Conservation (phyloP, 83 land plant genomes). For the Picea abies region DNA sequence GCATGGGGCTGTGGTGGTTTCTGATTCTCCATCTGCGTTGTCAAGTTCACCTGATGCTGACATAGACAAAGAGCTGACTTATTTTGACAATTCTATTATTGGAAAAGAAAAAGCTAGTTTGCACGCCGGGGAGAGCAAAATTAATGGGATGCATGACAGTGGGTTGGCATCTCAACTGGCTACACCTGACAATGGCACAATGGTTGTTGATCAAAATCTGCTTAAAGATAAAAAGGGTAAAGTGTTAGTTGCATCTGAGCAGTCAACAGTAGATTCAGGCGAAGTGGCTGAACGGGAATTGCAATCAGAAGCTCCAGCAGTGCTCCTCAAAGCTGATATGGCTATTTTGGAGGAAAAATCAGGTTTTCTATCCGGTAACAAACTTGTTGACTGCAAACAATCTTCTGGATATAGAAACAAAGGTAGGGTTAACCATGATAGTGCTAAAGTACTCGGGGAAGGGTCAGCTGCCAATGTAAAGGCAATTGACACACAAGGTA, state of each 20-base stretch:
- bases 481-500: background rate
- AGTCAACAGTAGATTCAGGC: conserved; percentile 6
- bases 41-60: too few species aligned
- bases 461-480: background rate
- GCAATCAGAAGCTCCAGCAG: background rate
- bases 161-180: background rate
- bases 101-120: background rate
- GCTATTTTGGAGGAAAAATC: background rate
- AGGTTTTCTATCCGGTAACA: background rate
- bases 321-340: background rate
- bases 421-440: background rate
- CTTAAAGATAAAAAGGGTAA: background rate
- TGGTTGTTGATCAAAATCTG: background rate
- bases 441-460: background rate
- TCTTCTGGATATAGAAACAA: background rate
- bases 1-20: too few species aligned
- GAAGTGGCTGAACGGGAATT: background rate
- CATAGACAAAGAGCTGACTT: too few species aligned
- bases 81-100: background rate
- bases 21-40: too few species aligned
- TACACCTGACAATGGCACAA: background rate
- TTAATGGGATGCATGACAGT: too few species aligned
- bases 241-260: background rate
- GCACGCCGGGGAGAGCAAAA: background rate
- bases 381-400: background rate